These are phyloP conservation scores for Aspergillus tanneri DNA, from an alignment of 2,329 filamentous ascomycete genomes.

Conservation along the genomic window DNA sequence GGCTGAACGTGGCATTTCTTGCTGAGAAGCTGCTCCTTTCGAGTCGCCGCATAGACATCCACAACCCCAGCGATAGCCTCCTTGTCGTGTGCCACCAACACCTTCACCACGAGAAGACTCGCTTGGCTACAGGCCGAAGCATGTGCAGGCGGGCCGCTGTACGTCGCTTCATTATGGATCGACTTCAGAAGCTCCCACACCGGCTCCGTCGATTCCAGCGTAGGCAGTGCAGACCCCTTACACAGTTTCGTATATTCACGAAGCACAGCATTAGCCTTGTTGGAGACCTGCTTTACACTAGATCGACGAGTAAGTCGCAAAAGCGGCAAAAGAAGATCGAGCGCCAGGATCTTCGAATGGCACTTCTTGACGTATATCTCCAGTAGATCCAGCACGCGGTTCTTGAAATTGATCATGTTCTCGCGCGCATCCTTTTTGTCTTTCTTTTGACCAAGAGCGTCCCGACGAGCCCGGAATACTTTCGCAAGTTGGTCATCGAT, in stretches of 20 bases:
- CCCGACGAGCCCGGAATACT: slow-evolving; percentile 77
- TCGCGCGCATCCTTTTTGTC: slow-evolving; percentile 85
- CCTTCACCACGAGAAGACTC: slow-evolving; percentile 47
- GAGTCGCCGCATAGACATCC: slow-evolving; percentile 63
- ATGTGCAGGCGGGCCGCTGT: slow-evolving; percentile 64
- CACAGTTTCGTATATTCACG: slow-evolving; percentile 68
- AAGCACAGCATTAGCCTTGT: slow-evolving; percentile 71
- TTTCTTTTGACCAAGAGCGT: slow-evolving; percentile 70
- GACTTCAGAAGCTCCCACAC: slow-evolving; percentile 60
- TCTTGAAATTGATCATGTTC: slow-evolving; percentile 91
- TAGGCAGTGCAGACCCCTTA: slow-evolving; percentile 48
- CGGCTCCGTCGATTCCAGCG: slow-evolving; percentile 43
- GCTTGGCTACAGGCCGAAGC: slow-evolving; percentile 68
- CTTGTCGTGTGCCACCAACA: slow-evolving; percentile 48
- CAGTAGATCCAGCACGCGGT: slow-evolving; percentile 83
- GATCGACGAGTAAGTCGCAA: slow-evolving; percentile 76
- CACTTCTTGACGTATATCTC: slow-evolving; percentile 81
- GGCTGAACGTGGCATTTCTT: slow-evolving; percentile 61
- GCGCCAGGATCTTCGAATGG: slow-evolving; percentile 64
- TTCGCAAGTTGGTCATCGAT: slow-evolving; percentile 79
- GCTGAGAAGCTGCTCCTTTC: slow-evolving; percentile 58
- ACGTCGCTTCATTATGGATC: slow-evolving; percentile 65
- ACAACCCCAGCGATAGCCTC: slow-evolving; percentile 56
- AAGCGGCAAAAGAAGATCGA: slow-evolving; percentile 72
- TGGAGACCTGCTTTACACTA: slow-evolving; percentile 69